Base-by-base conservation (phyloP, 805 yeast species). In the Zygoascus tannicola region DNA sequence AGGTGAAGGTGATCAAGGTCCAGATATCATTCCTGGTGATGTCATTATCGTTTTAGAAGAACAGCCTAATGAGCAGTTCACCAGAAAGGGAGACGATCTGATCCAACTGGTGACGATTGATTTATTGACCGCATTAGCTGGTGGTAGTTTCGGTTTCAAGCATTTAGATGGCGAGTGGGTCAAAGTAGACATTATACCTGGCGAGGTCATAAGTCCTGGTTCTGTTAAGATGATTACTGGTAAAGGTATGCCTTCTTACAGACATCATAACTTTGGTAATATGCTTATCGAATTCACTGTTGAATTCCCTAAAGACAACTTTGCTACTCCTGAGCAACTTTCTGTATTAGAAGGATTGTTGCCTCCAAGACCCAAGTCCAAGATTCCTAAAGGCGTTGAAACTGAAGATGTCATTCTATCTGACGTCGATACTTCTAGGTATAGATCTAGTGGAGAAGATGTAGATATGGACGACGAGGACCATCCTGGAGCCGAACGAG, bases 1-100 rank as follows among this genome's bases (percentile, higher is more conserved):
- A 56, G 97, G 97, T 54, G 97, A 90, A 71, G 97, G 97, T 59
- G 98, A 92, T 68, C 96, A 90, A 68, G 92, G 83, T 53, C 97
- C 97, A 49, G 87, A 83, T 64, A 75, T 85, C 47, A 78, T 87
- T 48, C 95, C 98, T 23, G 99, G 99, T 65, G 98, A 92, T 65
- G 97, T 92, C 51, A 74, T 92, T 49, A 87, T 92, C 53, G 83
- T 87, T 33, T 76, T 92, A 52, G 90, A 85, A 51, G 95, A 90
- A 73, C 85, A 82, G 71, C 85, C 86, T 51, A 94, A 92, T 65
- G 77, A 74, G 38, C 63, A 71, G 47, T 92, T 86, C 73, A 76
- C 77, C 55, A 85, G 99, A 77, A 76, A 81, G 64, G 95, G 87
- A 54, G 82, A 85, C 62, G 95, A 92, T 63, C 76, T 92, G 59